Base-by-base conservation (phyloP, 805 yeast species). In the Ogataea trehalophila region DNA sequence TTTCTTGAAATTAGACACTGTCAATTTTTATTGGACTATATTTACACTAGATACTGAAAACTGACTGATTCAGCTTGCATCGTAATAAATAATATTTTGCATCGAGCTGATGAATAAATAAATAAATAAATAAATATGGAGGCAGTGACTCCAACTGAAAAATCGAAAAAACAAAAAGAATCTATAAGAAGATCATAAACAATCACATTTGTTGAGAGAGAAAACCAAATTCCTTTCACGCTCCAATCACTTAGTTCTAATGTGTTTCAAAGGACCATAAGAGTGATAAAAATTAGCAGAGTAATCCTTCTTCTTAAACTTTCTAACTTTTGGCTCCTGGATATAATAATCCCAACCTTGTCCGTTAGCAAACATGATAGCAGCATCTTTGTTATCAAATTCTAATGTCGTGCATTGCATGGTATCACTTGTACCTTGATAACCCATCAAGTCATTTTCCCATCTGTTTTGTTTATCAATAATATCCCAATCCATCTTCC, bases 361-460 rank as follows among this genome's bases (percentile, higher is more conserved):
- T 50, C 87, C 83, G 55, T 80, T 77, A 11, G 95, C 95, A 66
- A 87, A 87, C 48, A 77, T 76, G 49, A 84, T 72, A 34, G 96
- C 96, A 37, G 87, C 78, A 42, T 87, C 92, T 67, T 79, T 82
- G 44, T 82, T 72, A 60, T 81, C 85, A 64, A 87, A 87, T 63
- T 81, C 81, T 73, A 87, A 67, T 62, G 77, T 77, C 8, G 92
- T 83, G 16, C 85, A 89, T 70, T 87, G 85, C 85, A 88, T 83
- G 68, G 81, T 83, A 65, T 87, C 96, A 35, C 86, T 79, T 40
- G 85, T 74, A 41, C 87, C 78, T 60, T 86, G 91, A 73, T 86
- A 87, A 23, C 96, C 96, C 67, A 87, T 87, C 63, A 87, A 73
- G 64, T 86, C 92, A 67, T 87, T 87, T 63, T 87, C 96, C 95